A percentile compares a stretch with the other conserved stretches of the same genome.
Conservation (phyloP, 164 flowering plant species). For the Paratinospora sagittata region DNA sequence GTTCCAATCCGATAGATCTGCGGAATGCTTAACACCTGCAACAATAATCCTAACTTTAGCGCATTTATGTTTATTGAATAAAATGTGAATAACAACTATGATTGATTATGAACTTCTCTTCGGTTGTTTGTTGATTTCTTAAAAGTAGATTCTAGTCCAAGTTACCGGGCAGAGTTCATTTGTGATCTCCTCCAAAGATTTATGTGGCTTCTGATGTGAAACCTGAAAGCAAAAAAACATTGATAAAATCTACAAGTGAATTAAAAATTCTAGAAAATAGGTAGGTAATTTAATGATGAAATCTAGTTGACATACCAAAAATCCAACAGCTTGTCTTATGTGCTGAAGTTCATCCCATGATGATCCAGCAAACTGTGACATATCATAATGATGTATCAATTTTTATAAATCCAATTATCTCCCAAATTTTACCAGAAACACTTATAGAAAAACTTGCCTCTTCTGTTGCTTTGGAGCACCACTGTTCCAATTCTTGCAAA, state of each 20-base stretch:
- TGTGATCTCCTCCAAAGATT: conserved; percentile 58
- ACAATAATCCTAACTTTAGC: conserved; percentile 3
- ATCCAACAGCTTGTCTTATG: conserved; percentile 69
- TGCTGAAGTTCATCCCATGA: conserved; percentile 79
- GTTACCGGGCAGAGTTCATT: conserved; percentile 68
- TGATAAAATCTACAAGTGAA: not conserved
- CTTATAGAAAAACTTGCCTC: conserved; percentile 30
- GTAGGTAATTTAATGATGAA: not conserved
- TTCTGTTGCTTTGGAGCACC: conserved; percentile 65
- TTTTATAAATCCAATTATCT: not conserved
- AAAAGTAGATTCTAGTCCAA: not conserved
- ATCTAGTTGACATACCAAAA: conserved; percentile 44
- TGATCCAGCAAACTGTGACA: conserved; percentile 52
- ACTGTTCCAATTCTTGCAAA: conserved; percentile 65
- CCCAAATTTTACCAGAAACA: not conserved
- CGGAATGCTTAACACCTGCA: conserved; percentile 62
- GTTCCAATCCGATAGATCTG: conserved; percentile 84
- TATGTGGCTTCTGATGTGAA: conserved; percentile 62
- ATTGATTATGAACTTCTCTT: not conserved
- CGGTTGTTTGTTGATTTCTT: not conserved
- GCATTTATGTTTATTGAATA: not conserved
- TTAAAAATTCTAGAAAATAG: not conserved
- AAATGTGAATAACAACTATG: not conserved
- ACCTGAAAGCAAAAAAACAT: conserved; percentile 36
- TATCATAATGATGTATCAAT: conserved; percentile 1